Base-by-base conservation (phyloP, 495 filamentous ascomycete species). In the Neurospora cerealis region DNA sequence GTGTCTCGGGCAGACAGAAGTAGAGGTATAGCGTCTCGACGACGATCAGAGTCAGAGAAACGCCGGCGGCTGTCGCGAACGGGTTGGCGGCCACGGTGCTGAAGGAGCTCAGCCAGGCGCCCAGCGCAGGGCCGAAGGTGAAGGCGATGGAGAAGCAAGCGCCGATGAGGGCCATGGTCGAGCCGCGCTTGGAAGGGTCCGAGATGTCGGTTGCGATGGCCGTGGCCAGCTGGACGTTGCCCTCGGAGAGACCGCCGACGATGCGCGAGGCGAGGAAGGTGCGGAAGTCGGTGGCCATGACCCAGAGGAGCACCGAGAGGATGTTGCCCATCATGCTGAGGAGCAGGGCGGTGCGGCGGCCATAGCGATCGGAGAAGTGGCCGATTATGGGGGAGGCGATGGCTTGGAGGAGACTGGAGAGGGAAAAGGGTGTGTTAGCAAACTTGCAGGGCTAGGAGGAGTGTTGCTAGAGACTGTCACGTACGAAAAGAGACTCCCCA, bases 101-200 rank as follows among this genome's bases (percentile, higher is more conserved):
- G 70, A 96, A 86, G 24, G 89, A 88, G 72, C 91, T 90, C 34
- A 99, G 84, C 74, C 88, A 93, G 1, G 96, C 96, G 46, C 96
- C 96, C 71, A 99, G 85, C 37, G 94, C 92, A 0, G 96, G 96
- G 0, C 96, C 96, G 78, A 96, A 96, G 1, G 96, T 98, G 80
- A 99, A 99, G 15, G 96, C 95, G 76, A 99, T 92, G 70, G 92
- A 95, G 85, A 99, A 99, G 83, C 96, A 98, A 44, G 91, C 95
- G 41, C 96, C 96, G 17, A 99, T 94, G 48, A 98, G 86, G 17
- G 96, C 96, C 91, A 99, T 97, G 38, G 96, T 97, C 19, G 92
- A 90, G 2, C 94, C 93, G 34, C 96, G 88, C 72, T 89, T 91
- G 66, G 88, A 87, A 71, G 92, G 89, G 77, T 96, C 93, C 72